Evolutionary conservation across 805 yeast species (phyloP).

Genomic region (Ogataea neopini): DNA sequence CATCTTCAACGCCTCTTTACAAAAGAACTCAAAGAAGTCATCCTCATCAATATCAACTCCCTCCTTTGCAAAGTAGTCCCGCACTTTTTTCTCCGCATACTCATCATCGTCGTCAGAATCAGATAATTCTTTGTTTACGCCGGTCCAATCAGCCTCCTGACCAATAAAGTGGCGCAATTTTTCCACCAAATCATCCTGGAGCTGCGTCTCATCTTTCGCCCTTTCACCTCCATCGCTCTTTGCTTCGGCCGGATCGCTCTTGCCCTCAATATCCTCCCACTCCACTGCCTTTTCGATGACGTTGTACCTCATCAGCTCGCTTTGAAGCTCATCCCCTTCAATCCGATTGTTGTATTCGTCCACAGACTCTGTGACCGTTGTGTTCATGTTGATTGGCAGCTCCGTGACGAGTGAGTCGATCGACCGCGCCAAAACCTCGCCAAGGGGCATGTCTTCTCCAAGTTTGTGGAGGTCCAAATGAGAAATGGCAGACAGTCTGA

Average conservation of each 20-base stretch:
- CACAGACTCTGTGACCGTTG: conserved; percentile 2
- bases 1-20: conserved; percentile 53
- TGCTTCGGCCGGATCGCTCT: too few relatives aligned
- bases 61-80: conserved; percentile 32
- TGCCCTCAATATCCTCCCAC: conserved; percentile 19
- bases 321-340: conserved; percentile 30
- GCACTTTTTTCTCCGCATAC: conserved; percentile 22
- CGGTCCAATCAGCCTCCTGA: conserved; percentile 9
- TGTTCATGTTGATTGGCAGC: not conserved
- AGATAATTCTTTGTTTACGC: conserved; percentile 21
- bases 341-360: conserved; percentile 17
- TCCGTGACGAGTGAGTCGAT: not conserved
- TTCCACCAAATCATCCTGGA: conserved; percentile 27
- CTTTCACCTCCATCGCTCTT: not conserved
- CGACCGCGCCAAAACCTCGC: conserved; percentile 10
- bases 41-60: conserved; percentile 58
- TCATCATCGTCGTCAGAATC: conserved; percentile 25
- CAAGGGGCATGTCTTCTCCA: not conserved
- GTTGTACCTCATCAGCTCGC: conserved; percentile 26
- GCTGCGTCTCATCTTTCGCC: conserved; percentile 1
- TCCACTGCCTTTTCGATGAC: conserved; percentile 24
- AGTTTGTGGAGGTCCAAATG: conserved; percentile 12
- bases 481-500: conserved; percentile 13
- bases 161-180: conserved; percentile 28
- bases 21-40: conserved; percentile 66